phyloP scores from a whole-genome alignment of 257 asterid genomes.

The Handroanthus guayacan region DNA sequence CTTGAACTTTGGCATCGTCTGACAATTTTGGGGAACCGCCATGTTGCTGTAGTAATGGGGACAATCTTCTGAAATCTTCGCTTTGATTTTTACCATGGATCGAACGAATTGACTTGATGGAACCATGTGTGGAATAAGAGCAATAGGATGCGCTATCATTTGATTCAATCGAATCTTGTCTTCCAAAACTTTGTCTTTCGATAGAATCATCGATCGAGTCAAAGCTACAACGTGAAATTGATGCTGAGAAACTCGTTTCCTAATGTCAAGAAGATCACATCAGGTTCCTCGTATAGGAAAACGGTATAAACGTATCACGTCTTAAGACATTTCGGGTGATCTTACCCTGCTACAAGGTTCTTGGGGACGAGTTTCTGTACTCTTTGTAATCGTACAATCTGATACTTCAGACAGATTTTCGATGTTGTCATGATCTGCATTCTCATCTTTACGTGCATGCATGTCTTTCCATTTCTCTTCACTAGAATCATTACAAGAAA shows the following conservation, averaged over 20 bases:
- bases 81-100: conserved; percentile 32
- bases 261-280: conserved; percentile 26
- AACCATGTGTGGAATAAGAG: conserved; percentile 43
- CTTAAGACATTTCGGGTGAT: background rate
- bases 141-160: conserved; percentile 40
- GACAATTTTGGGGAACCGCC: conserved; percentile 33
- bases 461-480: conserved; percentile 44
- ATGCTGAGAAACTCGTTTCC: conserved; percentile 47
- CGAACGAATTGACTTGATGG: conserved; percentile 44
- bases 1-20: conserved; percentile 42
- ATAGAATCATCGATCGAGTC: conserved; percentile 51
- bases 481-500: conserved; percentile 25
- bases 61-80: conserved; percentile 41
- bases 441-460: conserved; percentile 39
- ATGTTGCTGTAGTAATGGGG: conserved; percentile 38
- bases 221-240: conserved; percentile 46
- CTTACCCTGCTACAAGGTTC: conserved; percentile 41
- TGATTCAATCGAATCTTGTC: conserved; percentile 55
- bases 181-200: conserved; percentile 43
- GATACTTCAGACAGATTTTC: conserved; percentile 43
- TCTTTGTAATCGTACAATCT: conserved; percentile 33
- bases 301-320: background rate
- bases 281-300: background rate
- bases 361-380: conserved; percentile 35
- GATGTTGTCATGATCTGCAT: conserved; percentile 37